A percentile compares a stretch with the other conserved stretches of the same genome.
Conservation (phyloP, 2,329 filamentous ascomycete genomes). For the Erysiphe neolycopersici region DNA sequence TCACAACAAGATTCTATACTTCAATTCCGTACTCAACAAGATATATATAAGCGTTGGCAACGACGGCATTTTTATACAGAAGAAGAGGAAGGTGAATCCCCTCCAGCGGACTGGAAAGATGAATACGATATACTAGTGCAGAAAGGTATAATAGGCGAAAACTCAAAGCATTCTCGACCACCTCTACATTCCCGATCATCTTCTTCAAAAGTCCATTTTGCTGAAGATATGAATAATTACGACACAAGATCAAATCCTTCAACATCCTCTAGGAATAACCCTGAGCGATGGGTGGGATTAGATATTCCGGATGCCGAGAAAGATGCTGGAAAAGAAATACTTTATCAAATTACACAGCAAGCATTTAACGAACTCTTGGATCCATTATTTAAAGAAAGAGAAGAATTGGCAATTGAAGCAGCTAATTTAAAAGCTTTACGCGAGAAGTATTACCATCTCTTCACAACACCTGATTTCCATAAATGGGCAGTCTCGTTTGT, state of each 20-base stretch:
- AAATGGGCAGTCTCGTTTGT: slow-evolving; percentile 6
- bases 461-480: slow-evolving; percentile 18
- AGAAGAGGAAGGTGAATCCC: slow-evolving; percentile 50
- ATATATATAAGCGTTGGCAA: slow-evolving; percentile 45
- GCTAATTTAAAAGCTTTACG: slow-evolving; percentile 34
- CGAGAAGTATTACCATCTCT: slow-evolving; percentile 24
- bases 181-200: slow-evolving; percentile 30
- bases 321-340: slow-evolving; percentile 46
- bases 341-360: slow-evolving; percentile 80
- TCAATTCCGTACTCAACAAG: slow-evolving; percentile 6
- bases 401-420: slow-evolving; percentile 46
- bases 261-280: slow-evolving; percentile 42
- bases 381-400: slow-evolving; percentile 54
- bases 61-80: slow-evolving; percentile 60
- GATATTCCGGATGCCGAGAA: slow-evolving; percentile 56
- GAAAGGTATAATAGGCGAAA: slow-evolving; percentile 14
- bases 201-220: slow-evolving; percentile 55
- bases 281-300: slow-evolving; percentile 52
- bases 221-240: slow-evolving; percentile 41
- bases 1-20: slow-evolving; percentile 4
- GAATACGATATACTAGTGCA: slow-evolving; percentile 25
- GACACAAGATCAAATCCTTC: slow-evolving; percentile 47
- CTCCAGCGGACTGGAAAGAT: slow-evolving; percentile 35
- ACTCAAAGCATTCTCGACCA: slow-evolving; percentile 18
- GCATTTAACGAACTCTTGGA: slow-evolving; percentile 84